Evolutionary conservation across 139 green algal genomes (phyloP).

Genomic region (Chlamydomonas sphaeroides): DNA sequence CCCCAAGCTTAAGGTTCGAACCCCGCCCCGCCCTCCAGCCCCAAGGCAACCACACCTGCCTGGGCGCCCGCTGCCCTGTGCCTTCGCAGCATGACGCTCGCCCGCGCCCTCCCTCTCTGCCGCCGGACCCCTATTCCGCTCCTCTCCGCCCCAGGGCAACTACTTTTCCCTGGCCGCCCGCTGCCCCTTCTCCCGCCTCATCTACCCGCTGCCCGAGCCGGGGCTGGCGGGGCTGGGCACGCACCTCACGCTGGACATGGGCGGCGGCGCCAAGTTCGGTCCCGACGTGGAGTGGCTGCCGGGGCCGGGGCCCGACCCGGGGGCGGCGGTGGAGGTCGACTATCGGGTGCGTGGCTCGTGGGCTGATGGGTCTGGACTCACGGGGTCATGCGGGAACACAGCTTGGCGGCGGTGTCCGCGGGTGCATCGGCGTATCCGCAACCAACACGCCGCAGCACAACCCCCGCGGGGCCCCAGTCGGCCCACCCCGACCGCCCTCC

Average conservation of each 20-base stretch:
- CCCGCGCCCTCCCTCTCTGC: neutral
- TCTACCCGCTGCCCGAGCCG: slow-evolving; percentile 81
- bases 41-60: too few relatives aligned
- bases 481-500: too few relatives aligned
- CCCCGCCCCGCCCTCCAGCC: too few relatives aligned
- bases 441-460: too few relatives aligned
- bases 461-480: too few relatives aligned
- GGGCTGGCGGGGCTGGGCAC: slow-evolving; percentile 81
- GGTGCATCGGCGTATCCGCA: slow-evolving; percentile 37
- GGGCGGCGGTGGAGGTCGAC: slow-evolving; percentile 75
- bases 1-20: too few relatives aligned
- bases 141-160: slow-evolving; percentile 8
- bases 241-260: slow-evolving; percentile 91
- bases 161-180: slow-evolving; percentile 31
- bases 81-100: too few relatives aligned
- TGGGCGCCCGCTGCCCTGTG: too few relatives aligned
- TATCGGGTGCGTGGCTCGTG: slow-evolving; percentile 55
- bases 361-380: too few relatives aligned
- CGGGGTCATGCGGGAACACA: too few relatives aligned
- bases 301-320: slow-evolving; percentile 81
- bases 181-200: slow-evolving; percentile 70
- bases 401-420: too few relatives aligned
- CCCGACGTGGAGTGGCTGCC: slow-evolving; percentile 92
- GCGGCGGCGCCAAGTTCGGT: slow-evolving; percentile 81
- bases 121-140: neutral